Evolutionary conservation across 352 stramenopile species (phyloP).

Genomic region (Phytophthora sp.): DNA sequence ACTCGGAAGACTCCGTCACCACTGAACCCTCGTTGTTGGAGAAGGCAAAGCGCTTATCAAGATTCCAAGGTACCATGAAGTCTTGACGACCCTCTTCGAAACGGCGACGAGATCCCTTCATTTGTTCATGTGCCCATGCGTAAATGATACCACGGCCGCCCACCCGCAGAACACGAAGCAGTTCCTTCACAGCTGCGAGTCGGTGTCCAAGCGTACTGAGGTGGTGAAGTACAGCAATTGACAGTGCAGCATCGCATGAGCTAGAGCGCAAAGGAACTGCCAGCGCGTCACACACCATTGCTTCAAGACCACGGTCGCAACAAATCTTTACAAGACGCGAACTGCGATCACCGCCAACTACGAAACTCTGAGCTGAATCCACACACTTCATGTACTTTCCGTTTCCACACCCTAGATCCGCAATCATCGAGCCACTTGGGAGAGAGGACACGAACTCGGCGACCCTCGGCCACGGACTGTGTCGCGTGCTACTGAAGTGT

Average conservation of each 20-base stretch:
- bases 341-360: constrained; percentile 75
- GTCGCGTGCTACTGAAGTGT: constrained; percentile 88
- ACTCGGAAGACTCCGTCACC: constrained; percentile 1
- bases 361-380: constrained; percentile 44
- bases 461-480: constrained; percentile 84
- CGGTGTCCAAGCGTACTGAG: constrained; percentile 78
- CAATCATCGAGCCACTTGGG: constrained; percentile 64
- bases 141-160: constrained; percentile 82
- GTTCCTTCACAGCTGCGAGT: constrained; percentile 73
- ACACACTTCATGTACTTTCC: constrained; percentile 92
- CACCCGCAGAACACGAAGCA: constrained; percentile 77
- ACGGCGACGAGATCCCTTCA: constrained; percentile 71
- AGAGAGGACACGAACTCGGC: constrained; percentile 68
- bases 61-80: constrained; percentile 90
- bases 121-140: constrained; percentile 88
- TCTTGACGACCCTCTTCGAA: constrained; percentile 78
- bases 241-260: constrained; percentile 80
- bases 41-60: constrained; percentile 77
- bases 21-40: constrained; percentile 7
- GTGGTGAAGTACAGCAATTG: constrained; percentile 88
- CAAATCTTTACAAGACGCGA: constrained; percentile 72
- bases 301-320: constrained; percentile 58
- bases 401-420: constrained; percentile 87
- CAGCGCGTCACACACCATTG: constrained; percentile 79
- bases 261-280: constrained; percentile 73